Evolutionary conservation across 2,329 filamentous ascomycete genomes (phyloP).

Genomic region (Fusarium tanahbumbuense): DNA sequence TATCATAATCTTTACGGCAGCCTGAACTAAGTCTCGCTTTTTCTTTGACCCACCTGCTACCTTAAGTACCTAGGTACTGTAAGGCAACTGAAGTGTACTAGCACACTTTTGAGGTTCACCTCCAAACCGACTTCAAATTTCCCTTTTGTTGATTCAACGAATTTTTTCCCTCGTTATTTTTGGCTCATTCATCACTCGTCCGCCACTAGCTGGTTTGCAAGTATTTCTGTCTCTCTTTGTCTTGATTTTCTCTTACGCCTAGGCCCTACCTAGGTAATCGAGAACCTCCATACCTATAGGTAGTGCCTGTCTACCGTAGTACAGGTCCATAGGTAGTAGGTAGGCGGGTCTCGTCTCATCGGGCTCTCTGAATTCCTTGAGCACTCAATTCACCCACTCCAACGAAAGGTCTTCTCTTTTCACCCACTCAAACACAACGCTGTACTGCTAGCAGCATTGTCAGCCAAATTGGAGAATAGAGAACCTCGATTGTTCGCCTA

Average conservation of each 20-base stretch:
- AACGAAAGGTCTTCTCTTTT: not conserved
- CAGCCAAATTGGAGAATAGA: constrained; percentile 14
- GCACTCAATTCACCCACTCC: not conserved
- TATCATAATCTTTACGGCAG: no score
- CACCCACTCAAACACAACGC: constrained; percentile 5
- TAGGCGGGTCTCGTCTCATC: constrained; percentile 8
- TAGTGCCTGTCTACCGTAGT: no score
- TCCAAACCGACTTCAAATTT: constrained; percentile 1
- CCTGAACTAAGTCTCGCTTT: no score
- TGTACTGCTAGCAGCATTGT: constrained; percentile 1
- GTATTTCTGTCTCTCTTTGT: not conserved
- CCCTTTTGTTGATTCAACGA: constrained; percentile 8
- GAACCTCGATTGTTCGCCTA: constrained; percentile 20
- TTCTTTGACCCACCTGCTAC: no score
- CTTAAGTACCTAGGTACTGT: not conserved
- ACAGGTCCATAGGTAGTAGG: no score
- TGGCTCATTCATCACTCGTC: constrained; percentile 9
- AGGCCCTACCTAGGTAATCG: not conserved
- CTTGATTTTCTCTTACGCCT: not conserved
- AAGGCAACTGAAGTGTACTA: constrained; percentile 10
- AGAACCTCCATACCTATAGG: not conserved
- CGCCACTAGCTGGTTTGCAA: not conserved
- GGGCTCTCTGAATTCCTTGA: not conserved
- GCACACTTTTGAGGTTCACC: constrained; percentile 4
- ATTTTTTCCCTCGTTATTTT: not conserved